Evolutionary conservation across 1,284 basidiomycete genomes (phyloP).

Genomic region (Mycosarcoma maydis): DNA sequence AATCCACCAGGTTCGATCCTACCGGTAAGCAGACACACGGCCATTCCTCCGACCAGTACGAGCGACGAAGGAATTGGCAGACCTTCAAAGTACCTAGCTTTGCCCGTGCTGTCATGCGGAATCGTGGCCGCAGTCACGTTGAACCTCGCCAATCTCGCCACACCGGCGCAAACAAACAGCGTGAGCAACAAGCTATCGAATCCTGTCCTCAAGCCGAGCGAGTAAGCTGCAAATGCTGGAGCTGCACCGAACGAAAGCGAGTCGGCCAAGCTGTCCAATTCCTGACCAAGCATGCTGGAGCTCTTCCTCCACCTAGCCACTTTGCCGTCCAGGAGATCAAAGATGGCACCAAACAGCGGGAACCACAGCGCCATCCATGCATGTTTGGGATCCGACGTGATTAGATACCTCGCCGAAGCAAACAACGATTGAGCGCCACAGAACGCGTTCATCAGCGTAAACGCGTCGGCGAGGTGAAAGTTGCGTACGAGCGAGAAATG

Average conservation of each 20-base stretch:
- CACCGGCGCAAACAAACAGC: slow-evolving; percentile 91
- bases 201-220: slow-evolving; percentile 86
- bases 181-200: slow-evolving; percentile 88
- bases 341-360: slow-evolving; percentile 94
- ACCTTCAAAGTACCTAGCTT: slow-evolving; percentile 95
- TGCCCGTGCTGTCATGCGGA: slow-evolving; percentile 86
- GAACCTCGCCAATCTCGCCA: slow-evolving; percentile 95
- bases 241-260: slow-evolving; percentile 98
- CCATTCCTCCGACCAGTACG: slow-evolving; percentile 80
- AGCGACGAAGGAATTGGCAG: slow-evolving; percentile 94
- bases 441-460: slow-evolving; percentile 99
- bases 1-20: slow-evolving; percentile 52
- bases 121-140: slow-evolving; percentile 96
- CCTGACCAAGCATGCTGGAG: slow-evolving; percentile 95
- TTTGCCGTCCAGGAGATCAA: slow-evolving; percentile 97
- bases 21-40: slow-evolving; percentile 83
- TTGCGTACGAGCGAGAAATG: slow-evolving; percentile 73
- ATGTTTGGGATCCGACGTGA: slow-evolving; percentile 77
- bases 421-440: slow-evolving; percentile 97
- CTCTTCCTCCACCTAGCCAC: slow-evolving; percentile 96
- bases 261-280: slow-evolving; percentile 95
- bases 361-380: slow-evolving; percentile 79
- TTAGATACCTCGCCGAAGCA: slow-evolving; percentile 86
- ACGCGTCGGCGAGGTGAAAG: slow-evolving; percentile 95
- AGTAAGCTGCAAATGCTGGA: slow-evolving; percentile 89